phyloP scores from a whole-genome alignment of 345 rosid genomes.

The Eucalyptus erythrocorys region DNA sequence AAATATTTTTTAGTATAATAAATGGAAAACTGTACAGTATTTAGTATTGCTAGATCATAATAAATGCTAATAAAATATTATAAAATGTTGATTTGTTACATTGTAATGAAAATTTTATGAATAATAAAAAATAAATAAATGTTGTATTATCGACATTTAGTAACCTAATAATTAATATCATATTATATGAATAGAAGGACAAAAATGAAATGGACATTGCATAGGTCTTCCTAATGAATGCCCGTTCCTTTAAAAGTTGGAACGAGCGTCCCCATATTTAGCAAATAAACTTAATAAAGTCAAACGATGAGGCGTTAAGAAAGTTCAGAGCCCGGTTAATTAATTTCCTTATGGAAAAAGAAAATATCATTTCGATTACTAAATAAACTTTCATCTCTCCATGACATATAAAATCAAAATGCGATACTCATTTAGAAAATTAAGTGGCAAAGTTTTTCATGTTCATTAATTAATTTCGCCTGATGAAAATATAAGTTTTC shows the following conservation, averaged over 20 bases:
- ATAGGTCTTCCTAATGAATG: not conserved
- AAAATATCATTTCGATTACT: not conserved
- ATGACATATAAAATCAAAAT: not conserved
- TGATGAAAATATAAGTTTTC: accelerated
- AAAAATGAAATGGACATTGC: not conserved
- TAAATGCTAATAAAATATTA: not conserved
- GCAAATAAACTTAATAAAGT: not conserved
- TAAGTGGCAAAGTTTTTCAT: not conserved
- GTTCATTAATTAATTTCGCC: not conserved
- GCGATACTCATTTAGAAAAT: not conserved
- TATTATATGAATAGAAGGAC: not conserved
- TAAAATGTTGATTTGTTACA: accelerated
- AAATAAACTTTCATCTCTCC: not conserved
- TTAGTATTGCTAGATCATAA: not conserved
- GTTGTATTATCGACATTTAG: not conserved
- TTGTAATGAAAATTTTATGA: not conserved
- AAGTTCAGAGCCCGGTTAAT: accelerated
- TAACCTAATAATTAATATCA: not conserved
- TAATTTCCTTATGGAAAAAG: no score
- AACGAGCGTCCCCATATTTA: not conserved
- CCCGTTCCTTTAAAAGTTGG: not conserved
- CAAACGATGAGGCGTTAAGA: no score
- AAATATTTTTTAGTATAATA: no score
- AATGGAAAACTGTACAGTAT: no score
- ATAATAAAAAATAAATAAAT: no score